phyloP scores from a whole-genome alignment of 768 basidiomycete species.

The Leccinellum luteum region DNA sequence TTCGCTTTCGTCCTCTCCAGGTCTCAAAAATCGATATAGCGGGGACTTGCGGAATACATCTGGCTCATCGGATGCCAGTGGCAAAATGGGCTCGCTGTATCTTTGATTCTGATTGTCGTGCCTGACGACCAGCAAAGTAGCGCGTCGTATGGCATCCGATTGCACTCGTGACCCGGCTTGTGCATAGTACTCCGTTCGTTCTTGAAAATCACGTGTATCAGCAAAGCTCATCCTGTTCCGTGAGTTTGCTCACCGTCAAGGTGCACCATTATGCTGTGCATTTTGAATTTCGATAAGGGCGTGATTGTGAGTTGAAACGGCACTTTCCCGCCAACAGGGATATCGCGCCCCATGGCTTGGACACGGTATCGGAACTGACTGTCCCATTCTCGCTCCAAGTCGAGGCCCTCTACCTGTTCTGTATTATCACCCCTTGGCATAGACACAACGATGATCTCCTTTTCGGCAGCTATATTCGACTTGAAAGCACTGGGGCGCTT shows the following conservation, averaged over 20 bases:
- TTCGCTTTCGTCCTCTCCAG: constrained; percentile 53
- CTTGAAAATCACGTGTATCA: constrained; percentile 36
- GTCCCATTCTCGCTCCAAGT: constrained; percentile 91
- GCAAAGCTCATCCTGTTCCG: neutral
- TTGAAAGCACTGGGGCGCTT: constrained; percentile 81
- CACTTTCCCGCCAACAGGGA: constrained; percentile 79
- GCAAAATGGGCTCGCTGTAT: constrained; percentile 63
- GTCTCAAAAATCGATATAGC: constrained; percentile 47
- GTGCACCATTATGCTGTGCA: constrained; percentile 67
- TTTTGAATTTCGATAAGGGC: constrained; percentile 80
- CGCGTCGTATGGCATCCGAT: constrained; percentile 59
- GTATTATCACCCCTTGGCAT: constrained; percentile 45
- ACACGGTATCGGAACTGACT: constrained; percentile 81
- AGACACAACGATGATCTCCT: constrained; percentile 74
- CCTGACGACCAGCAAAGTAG: constrained; percentile 62
- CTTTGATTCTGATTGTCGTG: constrained; percentile 41
- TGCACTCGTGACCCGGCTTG: constrained; percentile 66
- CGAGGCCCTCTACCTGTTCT: constrained; percentile 75
- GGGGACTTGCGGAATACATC: constrained; percentile 68
- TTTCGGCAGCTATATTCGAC: constrained; percentile 62
- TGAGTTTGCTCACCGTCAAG: constrained; percentile 67
- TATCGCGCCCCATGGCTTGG: constrained; percentile 67
- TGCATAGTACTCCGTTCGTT: constrained; percentile 79
- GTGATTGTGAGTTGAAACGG: constrained; percentile 78
- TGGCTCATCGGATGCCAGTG: constrained; percentile 68